Base-by-base conservation (phyloP, 1,284 basidiomycete species). In the Polyporus tsugae region DNA sequence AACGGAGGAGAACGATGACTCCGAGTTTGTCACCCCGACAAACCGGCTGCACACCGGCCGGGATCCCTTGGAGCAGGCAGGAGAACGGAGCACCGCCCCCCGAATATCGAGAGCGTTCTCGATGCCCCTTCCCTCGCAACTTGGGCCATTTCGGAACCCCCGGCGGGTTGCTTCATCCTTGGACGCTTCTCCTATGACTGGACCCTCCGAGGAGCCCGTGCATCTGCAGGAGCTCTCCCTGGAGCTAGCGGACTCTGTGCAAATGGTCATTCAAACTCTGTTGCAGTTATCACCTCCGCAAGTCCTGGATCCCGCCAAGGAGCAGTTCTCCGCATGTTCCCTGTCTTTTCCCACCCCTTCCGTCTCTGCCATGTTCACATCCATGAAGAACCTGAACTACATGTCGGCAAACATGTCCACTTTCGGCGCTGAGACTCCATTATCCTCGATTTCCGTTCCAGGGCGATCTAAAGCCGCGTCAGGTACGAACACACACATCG, bases 301-400 rank as follows among this genome's bases (percentile, higher is more conserved):
- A 78, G 82, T 97, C n/a, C 86, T 97, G 41, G 95, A 97, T 76
- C 90, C 93, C n/a, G 91, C 91, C 6, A 96, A 94, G 78, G 95
- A 97, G 77, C 95, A 96, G 77, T 94, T 95, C 76, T 91, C 95
- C 2, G 92, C 93, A 36, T 96, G 94, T 78, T 88, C 95, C 0
- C 80, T 97, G 19, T 91, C 94, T 42, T 86, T 97, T 60, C 95
- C 95, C 3, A 93, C 93, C 0, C 89, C 95, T 1, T 94, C 91
- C 69, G 85, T 97, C 78, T 92, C 93, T n/a, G 93, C 94, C 29
- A 86, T 97, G 77, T 88, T 97, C 76, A 94, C 94, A 4, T 88
- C 91, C 38, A 94, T 97, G 93, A 94, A 95, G 80, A 93, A 92
- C 71, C 87, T 97, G 71, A 97, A 96, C 78, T 97, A 94, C 76